Evolutionary conservation across 768 basidiomycete genomes (phyloP).

Genomic region (Collybia mongolica): DNA sequence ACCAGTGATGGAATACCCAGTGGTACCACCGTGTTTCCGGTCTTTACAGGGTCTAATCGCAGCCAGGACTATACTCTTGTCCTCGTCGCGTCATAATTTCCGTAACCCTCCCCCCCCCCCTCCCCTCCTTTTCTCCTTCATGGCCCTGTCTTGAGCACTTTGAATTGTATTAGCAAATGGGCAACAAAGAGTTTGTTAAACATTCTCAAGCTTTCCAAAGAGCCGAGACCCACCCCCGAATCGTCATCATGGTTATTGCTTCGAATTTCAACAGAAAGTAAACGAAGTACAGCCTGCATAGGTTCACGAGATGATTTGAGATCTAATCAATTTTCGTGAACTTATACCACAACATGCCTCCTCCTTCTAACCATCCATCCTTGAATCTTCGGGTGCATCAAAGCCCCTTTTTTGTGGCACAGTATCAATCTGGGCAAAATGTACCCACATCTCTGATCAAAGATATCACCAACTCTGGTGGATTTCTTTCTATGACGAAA

Average conservation of each 20-base stretch:
- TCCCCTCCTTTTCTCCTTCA: not conserved
- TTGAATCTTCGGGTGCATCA: conserved; percentile 47
- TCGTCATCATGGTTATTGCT: too few species aligned
- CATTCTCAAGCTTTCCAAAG: too few species aligned
- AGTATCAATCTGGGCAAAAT: conserved; percentile 35
- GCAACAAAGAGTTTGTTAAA: too few species aligned
- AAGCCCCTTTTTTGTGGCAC: conserved; percentile 43
- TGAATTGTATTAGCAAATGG: too few species aligned
- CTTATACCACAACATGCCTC: conserved; percentile 38
- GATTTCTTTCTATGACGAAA: conserved; percentile 55
- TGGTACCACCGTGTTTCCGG: conserved; percentile 40
- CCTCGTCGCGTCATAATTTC: not conserved
- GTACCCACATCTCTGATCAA: conserved; percentile 34
- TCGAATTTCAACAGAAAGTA: too few species aligned
- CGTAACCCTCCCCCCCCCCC: too few species aligned
- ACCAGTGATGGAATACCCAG: conserved; percentile 52
- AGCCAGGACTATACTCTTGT: conserved; percentile 34
- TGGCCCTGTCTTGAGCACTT: too few species aligned
- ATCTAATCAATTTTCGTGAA: too few species aligned
- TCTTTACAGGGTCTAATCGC: conserved; percentile 34
- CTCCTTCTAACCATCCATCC: conserved; percentile 42
- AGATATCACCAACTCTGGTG: conserved; percentile 20
- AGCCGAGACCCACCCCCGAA: too few species aligned
- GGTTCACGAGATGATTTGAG: too few species aligned
- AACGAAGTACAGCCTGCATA: too few species aligned